Evolutionary conservation across 2,329 filamentous ascomycete species (phyloP).

Genomic region (Fusarium begoniae): DNA sequence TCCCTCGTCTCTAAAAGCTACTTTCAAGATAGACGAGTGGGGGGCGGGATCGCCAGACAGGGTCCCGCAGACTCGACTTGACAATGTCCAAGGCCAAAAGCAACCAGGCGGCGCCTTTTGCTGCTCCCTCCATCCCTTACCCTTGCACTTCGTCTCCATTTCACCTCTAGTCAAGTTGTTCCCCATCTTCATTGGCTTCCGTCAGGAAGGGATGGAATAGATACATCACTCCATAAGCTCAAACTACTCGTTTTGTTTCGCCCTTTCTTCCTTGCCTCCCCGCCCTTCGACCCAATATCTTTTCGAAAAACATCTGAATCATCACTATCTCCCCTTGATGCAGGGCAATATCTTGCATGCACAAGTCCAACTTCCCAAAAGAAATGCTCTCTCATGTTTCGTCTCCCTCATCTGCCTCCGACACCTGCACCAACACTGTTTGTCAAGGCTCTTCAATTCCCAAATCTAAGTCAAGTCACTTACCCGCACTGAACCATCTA

Average conservation of each 20-base stretch:
- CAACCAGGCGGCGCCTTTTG: constrained; percentile 33
- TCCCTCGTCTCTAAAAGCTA: constrained; percentile 27
- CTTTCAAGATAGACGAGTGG: constrained; percentile 39
- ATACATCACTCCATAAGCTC: constrained; percentile 36
- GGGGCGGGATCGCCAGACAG: constrained; percentile 39
- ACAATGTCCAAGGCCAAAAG: constrained; percentile 42
- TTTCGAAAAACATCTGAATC: constrained; percentile 38
- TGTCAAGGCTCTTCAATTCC: constrained; percentile 44
- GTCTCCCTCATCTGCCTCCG: constrained; percentile 38
- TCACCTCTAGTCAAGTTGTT: constrained; percentile 20
- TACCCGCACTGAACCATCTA: constrained; percentile 36
- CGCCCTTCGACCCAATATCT: constrained; percentile 29
- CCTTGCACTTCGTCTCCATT: constrained; percentile 22
- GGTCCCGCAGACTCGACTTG: constrained; percentile 36
- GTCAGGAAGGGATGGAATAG: constrained; percentile 38
- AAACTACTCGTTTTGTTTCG: constrained; percentile 24
- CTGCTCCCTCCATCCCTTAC: constrained; percentile 29
- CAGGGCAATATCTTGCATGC: constrained; percentile 48
- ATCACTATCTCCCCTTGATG: constrained; percentile 39
- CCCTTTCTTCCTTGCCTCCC: constrained; percentile 35
- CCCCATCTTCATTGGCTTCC: constrained; percentile 20
- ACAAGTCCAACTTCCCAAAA: constrained; percentile 45
- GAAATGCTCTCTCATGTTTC: constrained; percentile 46
- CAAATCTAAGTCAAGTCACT: constrained; percentile 38
- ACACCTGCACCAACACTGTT: constrained; percentile 38